Conservation (phyloP, 2,329 filamentous ascomycete genomes). For the Arachnopeziza araneosa region DNA sequence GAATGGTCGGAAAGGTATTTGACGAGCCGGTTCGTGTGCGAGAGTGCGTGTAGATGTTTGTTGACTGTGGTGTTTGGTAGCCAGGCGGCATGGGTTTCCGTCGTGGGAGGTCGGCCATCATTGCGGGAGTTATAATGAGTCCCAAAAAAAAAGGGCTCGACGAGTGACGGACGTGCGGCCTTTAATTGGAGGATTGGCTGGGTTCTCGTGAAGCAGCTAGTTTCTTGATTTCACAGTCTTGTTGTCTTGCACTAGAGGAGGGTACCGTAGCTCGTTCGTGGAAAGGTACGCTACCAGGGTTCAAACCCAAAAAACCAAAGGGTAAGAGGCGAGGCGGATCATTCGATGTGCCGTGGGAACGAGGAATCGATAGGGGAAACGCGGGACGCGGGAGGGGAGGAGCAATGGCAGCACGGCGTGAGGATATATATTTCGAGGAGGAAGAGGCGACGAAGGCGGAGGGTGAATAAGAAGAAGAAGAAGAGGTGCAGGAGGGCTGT, state of each 20-base stretch:
- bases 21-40: slow-evolving; percentile 37
- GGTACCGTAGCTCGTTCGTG: not conserved
- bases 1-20: slow-evolving; percentile 21
- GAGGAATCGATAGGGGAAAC: not conserved
- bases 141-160: not conserved
- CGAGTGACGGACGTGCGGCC: not conserved
- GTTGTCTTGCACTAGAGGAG: not conserved
- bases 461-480: not conserved
- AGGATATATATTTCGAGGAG: not conserved
- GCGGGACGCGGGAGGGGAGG: not conserved
- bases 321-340: not conserved
- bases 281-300: not conserved
- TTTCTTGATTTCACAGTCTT: not conserved
- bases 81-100: slow-evolving; percentile 27
- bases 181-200: slow-evolving; percentile 4
- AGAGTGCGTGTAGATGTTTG: slow-evolving; percentile 20
- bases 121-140: slow-evolving; percentile 7
- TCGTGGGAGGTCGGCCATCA: slow-evolving; percentile 28
- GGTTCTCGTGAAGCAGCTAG: slow-evolving; percentile 10
- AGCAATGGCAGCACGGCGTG: not conserved
- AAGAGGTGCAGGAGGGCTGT: not conserved
- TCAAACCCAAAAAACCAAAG: not conserved
- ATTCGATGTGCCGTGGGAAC: not conserved
- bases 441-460: not conserved
- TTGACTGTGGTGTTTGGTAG: slow-evolving; percentile 17